These are phyloP conservation scores for Zygotorulaspora florentina DNA, from an alignment of 805 yeast genomes.

Conservation along the genomic window DNA sequence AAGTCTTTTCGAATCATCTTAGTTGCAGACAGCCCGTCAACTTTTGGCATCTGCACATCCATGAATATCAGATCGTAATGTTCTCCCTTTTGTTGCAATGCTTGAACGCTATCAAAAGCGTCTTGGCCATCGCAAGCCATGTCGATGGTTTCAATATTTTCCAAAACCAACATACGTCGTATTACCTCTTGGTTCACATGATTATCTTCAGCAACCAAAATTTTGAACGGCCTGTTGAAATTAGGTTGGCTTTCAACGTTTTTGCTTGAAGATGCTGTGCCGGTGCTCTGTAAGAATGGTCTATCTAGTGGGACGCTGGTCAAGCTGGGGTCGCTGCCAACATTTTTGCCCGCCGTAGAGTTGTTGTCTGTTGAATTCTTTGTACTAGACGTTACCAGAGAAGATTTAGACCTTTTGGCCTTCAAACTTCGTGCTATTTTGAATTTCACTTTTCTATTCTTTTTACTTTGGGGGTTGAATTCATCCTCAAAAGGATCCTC, in stretches of 20 bases:
- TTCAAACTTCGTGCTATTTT: slow-evolving; percentile 27
- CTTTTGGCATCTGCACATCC: slow-evolving; percentile 97
- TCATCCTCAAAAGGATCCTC: slow-evolving; percentile 58
- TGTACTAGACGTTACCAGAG: slow-evolving; percentile 12
- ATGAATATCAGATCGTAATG: slow-evolving; percentile 74
- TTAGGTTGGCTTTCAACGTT: slow-evolving; percentile 22
- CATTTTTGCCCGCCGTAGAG: slow-evolving; percentile 3
- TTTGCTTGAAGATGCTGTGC: slow-evolving; percentile 36
- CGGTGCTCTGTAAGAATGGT: slow-evolving; percentile 38
- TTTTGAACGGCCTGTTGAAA: slow-evolving; percentile 30
- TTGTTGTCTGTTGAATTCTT: slow-evolving; percentile 7
- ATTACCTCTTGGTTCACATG: slow-evolving; percentile 92
- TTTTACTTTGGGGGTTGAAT: slow-evolving; percentile 52
- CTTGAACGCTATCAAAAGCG: slow-evolving; percentile 65
- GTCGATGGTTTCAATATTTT: slow-evolving; percentile 67
- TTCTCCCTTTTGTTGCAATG: slow-evolving; percentile 39
- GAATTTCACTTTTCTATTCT: slow-evolving; percentile 44
- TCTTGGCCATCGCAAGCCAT: slow-evolving; percentile 90
- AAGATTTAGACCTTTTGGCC: slow-evolving; percentile 22
- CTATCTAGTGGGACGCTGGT: slow-evolving; percentile 28
- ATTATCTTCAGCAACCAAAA: slow-evolving; percentile 92
- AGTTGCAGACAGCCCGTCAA: slow-evolving; percentile 87
- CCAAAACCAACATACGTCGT: slow-evolving; percentile 78
- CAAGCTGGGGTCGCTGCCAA: slow-evolving; percentile 12
- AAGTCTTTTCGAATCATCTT: slow-evolving; percentile 61